phyloP scores from a whole-genome alignment of 192 early-diverging fungal genomes.

The Podila epigama region DNA sequence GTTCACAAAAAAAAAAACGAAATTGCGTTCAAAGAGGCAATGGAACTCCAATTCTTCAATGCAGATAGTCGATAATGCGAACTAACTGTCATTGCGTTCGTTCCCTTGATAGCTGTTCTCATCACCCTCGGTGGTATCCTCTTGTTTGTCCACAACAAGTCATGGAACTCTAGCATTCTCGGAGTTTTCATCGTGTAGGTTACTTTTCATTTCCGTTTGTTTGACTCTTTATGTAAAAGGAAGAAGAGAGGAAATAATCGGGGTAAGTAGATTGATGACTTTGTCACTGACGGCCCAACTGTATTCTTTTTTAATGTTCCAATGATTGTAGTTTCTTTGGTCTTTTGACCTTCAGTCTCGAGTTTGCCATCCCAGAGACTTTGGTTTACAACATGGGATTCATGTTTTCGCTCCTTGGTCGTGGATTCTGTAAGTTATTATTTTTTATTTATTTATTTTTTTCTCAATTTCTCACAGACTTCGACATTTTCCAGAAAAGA shows the following conservation, averaged over 20 bases:
- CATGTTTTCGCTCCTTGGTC: conserved; percentile 35
- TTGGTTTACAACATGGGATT: conserved; percentile 38
- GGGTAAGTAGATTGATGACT: too few relatives aligned
- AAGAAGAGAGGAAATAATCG: too few relatives aligned
- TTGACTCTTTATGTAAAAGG: too few relatives aligned
- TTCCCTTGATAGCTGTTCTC: conserved; percentile 9
- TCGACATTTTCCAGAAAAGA: too few relatives aligned
- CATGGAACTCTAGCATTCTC: conserved; percentile 41
- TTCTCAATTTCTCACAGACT: background rate
- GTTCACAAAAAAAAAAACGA: too few relatives aligned
- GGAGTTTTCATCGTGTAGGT: conserved; percentile 31
- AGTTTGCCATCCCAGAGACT: conserved; percentile 23
- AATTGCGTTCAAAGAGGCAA: too few relatives aligned
- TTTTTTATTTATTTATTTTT: too few relatives aligned
- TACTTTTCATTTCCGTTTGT: too few relatives aligned
- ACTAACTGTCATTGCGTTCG: background rate
- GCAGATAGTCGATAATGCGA: too few relatives aligned
- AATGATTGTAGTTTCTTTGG: conserved; percentile 7
- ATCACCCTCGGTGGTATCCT: conserved; percentile 23
- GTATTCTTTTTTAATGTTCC: background rate
- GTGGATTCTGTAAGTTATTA: conserved; percentile 37
- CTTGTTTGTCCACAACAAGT: conserved; percentile 15
- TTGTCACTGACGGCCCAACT: background rate
- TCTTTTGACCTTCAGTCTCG: conserved; percentile 20
- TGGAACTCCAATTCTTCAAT: background rate